phyloP scores from a whole-genome alignment of 2,329 filamentous ascomycete species.

The Ceratocystis cacaofunesta region DNA sequence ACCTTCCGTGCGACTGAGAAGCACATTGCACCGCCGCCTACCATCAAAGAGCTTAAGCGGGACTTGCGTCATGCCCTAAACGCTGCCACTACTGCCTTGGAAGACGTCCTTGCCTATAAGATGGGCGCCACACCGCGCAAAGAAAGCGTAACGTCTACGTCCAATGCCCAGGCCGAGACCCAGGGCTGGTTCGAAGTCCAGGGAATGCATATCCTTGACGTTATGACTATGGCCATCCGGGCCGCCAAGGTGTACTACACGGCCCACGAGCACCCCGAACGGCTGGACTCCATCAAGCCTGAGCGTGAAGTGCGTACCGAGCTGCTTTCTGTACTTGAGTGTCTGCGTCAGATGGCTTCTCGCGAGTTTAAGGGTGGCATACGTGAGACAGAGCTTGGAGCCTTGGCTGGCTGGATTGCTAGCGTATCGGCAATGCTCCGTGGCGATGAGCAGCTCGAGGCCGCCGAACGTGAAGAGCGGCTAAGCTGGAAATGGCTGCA shows the following conservation, averaged over 20 bases:
- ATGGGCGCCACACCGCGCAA: constrained; percentile 16
- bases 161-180: constrained; percentile 30
- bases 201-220: constrained; percentile 81
- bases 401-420: constrained; percentile 64
- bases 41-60: constrained; percentile 59
- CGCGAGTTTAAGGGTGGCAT: constrained; percentile 76
- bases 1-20: constrained; percentile 82
- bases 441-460: constrained; percentile 63
- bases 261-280: constrained; percentile 71
- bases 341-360: constrained; percentile 79
- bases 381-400: constrained; percentile 59
- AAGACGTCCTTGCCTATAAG: constrained; percentile 34
- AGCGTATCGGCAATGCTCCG: constrained; percentile 63
- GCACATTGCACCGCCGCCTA: constrained; percentile 68
- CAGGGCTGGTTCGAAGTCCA: constrained; percentile 67
- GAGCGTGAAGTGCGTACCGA: constrained; percentile 77
- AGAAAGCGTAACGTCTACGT: constrained; percentile 22
- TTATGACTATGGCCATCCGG: constrained; percentile 86
- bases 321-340: constrained; percentile 72
- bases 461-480: constrained; percentile 53
- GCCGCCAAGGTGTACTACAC: constrained; percentile 96
- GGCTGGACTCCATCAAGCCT: constrained; percentile 71
- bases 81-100: constrained; percentile 53
- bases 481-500: constrained; percentile 67
- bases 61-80: constrained; percentile 52